Conservation (phyloP, 371 early-diverging fungal species). For the Pancytospora philotis region DNA sequence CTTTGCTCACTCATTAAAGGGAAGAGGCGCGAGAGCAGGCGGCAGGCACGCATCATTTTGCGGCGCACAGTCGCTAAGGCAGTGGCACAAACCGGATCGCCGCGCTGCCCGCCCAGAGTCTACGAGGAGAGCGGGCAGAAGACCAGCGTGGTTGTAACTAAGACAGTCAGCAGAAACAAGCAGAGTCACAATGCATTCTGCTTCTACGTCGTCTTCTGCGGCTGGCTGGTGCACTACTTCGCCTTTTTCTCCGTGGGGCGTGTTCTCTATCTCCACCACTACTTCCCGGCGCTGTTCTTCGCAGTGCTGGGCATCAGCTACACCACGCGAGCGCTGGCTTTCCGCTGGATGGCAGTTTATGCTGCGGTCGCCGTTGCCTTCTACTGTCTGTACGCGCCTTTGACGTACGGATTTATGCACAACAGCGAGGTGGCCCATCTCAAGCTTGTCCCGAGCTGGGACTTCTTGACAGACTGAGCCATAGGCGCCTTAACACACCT, state of each 20-base stretch:
- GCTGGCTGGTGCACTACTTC: constrained; percentile 78
- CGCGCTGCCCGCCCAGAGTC: too few relatives aligned
- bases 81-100: too few relatives aligned
- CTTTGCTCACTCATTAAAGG: constrained; percentile 25
- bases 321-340: not conserved
- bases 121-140: too few relatives aligned
- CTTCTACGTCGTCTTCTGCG: constrained; percentile 63
- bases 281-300: constrained; percentile 85
- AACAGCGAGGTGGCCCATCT: constrained; percentile 12
- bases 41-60: too few relatives aligned
- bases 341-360: constrained; percentile 18
- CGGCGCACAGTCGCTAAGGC: too few relatives aligned
- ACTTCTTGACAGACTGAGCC: too few relatives aligned
- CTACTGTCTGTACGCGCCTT: constrained; percentile 34
- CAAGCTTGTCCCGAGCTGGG: constrained; percentile 44
- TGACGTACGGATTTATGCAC: constrained; percentile 49
- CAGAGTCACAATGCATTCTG: constrained; percentile 8
- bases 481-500: too few relatives aligned
- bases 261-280: constrained; percentile 89
- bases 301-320: constrained; percentile 60
- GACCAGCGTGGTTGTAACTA: too few relatives aligned
- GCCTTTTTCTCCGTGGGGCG: constrained; percentile 85
- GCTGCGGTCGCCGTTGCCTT: constrained; percentile 4
- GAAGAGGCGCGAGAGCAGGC: too few relatives aligned
- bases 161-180: not conserved